Evolutionary conservation across 371 early-diverging fungal species (phyloP), one percentile per base, ranked within the genome.

Genomic region (Rhizoclosmatium hyalinum): DNA sequence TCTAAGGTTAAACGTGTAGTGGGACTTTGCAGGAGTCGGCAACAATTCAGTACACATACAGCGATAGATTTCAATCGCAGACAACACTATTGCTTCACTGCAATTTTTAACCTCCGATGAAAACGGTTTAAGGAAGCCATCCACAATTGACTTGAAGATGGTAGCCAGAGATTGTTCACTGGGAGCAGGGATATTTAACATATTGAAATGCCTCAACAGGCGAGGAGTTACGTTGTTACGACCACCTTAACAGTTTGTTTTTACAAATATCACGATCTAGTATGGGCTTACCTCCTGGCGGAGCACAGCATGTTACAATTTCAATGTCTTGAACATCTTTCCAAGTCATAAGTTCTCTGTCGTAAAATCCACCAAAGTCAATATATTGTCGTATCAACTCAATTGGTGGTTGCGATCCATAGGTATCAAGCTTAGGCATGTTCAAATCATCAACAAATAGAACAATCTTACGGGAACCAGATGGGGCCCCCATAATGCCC

Each of bases 401-500:
- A 60, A 86, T 85, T 1, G 85, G 80, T 55, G 86, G 84, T 46
- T 86, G 86, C 12, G 86, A 81, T n/a, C 86, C 86, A 61, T 86
- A 86, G 2, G 84, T 82, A 60, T 86, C 86, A n/a, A 80, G 73
- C 61, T 84, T 84, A 19, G 87, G 85, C 85, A 86, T 86, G 62
- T 86, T 86, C 55, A 86, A 68, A 68, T 86, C 87, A 65, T 86
- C 87, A 2, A 86, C 83, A 75, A 86, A 86, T 41, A 86, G 53
- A 19, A 85, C 83, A 60, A 86, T 76, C 64, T 80, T 83, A 24
- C 71, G 76, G 56, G 68, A 76, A 1, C 84, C 84, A 43, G 81
- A 44, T 3, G 87, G 85, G 3, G 84, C 81, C 14, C 87, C 87
- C 53, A 83, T 62, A 46, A 84, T 86, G 70, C 85, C 85, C 56